phyloP scores from a whole-genome alignment of 805 yeast species.

The Candida xyloterini region DNA sequence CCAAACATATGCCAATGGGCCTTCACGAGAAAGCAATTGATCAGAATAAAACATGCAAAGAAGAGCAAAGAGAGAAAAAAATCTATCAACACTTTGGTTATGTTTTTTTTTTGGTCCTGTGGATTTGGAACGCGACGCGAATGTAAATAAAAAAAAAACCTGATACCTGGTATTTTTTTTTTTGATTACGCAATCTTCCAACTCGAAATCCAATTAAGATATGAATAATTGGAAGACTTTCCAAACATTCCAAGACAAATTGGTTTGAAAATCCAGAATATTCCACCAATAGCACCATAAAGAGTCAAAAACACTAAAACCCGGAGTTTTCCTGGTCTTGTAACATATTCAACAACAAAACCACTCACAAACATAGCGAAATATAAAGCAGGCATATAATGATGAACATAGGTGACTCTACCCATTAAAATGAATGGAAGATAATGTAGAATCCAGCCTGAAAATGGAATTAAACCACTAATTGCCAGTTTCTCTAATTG shows the following conservation, averaged over 20 bases:
- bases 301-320: slow-evolving; percentile 37
- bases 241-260: slow-evolving; percentile 68
- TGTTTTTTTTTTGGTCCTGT: slow-evolving; percentile 3
- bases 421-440: slow-evolving; percentile 78
- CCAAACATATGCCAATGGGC: slow-evolving; percentile 91
- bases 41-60: slow-evolving; percentile 47
- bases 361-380: slow-evolving; percentile 62
- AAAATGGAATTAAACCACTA: slow-evolving; percentile 75
- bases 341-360: slow-evolving; percentile 49
- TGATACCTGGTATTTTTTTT: background rate
- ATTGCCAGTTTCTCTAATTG: slow-evolving; percentile 35
- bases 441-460: slow-evolving; percentile 79
- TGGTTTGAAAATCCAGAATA: slow-evolving; percentile 61
- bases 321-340: slow-evolving; percentile 30
- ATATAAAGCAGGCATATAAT: slow-evolving; percentile 79
- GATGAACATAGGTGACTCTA: slow-evolving; percentile 83
- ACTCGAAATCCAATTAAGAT: slow-evolving; percentile 44
- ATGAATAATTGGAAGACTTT: slow-evolving; percentile 35
- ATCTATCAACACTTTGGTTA: background rate
- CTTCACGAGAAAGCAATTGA: slow-evolving; percentile 58
- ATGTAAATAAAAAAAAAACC: slow-evolving; percentile 5
- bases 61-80: slow-evolving; percentile 1
- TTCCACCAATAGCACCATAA: slow-evolving; percentile 43
- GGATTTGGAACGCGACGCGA: slow-evolving; percentile 10
- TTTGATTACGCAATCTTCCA: slow-evolving; percentile 13